These are phyloP conservation scores for Amphicarpaea edgeworthii DNA, from an alignment of 306 rosid species.

Conservation along the genomic window DNA sequence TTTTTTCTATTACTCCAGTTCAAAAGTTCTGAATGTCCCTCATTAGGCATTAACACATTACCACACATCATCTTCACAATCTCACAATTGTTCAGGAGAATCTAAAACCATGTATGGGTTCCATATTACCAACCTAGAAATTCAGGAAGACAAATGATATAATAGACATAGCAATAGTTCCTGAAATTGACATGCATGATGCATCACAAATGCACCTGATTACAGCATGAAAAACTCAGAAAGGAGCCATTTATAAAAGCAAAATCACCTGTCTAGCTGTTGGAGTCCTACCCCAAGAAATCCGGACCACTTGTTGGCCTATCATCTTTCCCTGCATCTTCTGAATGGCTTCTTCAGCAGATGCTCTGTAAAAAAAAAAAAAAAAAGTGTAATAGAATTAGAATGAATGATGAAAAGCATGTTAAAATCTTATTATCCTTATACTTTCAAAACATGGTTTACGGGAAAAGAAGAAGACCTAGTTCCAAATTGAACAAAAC, in stretches of 20 bases:
- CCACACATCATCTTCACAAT: not conserved
- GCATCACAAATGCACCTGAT: slow-evolving; percentile 13
- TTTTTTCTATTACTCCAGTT: not conserved
- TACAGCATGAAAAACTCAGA: not conserved
- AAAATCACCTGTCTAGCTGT: slow-evolving; percentile 83
- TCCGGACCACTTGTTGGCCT: slow-evolving; percentile 82
- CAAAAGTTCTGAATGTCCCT: not conserved
- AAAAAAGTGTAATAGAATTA: too few species aligned
- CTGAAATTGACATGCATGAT: slow-evolving; percentile 15
- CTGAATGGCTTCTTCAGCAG: slow-evolving; percentile 91
- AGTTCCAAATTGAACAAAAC: slow-evolving; percentile 81
- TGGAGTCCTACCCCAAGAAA: slow-evolving; percentile 91
- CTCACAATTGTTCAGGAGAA: slow-evolving; percentile 2
- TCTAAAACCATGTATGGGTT: slow-evolving; percentile 1
- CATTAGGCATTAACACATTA: slow-evolving; percentile 8
- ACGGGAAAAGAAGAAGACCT: slow-evolving; percentile 58
- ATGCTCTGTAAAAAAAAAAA: too few species aligned
- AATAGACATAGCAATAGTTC: slow-evolving; percentile 19
- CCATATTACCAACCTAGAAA: slow-evolving; percentile 22
- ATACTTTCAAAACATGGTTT: not conserved
- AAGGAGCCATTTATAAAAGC: slow-evolving; percentile 17
- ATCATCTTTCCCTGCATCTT: slow-evolving; percentile 91
- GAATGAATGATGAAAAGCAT: slow-evolving; percentile 35
- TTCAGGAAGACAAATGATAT: slow-evolving; percentile 5
- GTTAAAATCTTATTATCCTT: slow-evolving; percentile 7